A percentile compares a stretch with the other conserved stretches of the same genome.
Evolutionary conservation across 176 grass and related monocot species (phyloP).

Genomic region (Paspalum vaginatum): DNA sequence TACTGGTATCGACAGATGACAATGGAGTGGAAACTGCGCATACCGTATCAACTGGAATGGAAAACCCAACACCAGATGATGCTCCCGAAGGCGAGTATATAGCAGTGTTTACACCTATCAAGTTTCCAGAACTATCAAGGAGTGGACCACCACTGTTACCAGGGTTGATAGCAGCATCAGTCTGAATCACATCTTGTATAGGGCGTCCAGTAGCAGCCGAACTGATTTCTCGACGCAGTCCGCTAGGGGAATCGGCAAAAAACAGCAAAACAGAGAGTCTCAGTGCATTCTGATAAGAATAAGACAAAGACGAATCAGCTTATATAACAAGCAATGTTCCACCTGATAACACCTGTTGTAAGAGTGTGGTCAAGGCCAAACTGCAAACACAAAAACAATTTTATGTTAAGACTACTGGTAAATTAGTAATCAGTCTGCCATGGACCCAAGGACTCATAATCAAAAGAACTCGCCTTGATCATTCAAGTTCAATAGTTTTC

Average conservation of each 20-base stretch:
- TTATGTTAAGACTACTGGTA: constrained; percentile 10
- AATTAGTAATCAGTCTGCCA: background rate
- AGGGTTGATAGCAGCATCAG: constrained; percentile 97
- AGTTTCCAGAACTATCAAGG: constrained; percentile 92
- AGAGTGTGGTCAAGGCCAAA: constrained; percentile 99
- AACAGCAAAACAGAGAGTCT: constrained; percentile 22
- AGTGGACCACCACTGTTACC: constrained; percentile 96
- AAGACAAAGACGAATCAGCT: constrained; percentile 31
- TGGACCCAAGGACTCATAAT: background rate
- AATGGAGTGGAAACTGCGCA: constrained; percentile 26
- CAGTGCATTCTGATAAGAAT: constrained; percentile 31
- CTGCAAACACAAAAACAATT: constrained; percentile 55
- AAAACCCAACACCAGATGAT: constrained; percentile 98
- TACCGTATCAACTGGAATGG: constrained; percentile 97
- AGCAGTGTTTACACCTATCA: constrained; percentile 98
- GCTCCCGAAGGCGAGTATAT: constrained; percentile 99
- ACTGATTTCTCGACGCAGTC: constrained; percentile 96
- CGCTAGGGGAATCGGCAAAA: constrained; percentile 45
- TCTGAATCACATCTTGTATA: constrained; percentile 99
- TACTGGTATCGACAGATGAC: constrained; percentile 8
- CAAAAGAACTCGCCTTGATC: background rate
- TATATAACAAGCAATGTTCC: constrained; percentile 18
- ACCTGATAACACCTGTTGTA: constrained; percentile 99
- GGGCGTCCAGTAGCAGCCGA: constrained; percentile 98
- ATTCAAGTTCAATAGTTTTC: background rate